Evolutionary conservation across 768 basidiomycete genomes (phyloP).

Genomic region (Boletus reticuloceps): DNA sequence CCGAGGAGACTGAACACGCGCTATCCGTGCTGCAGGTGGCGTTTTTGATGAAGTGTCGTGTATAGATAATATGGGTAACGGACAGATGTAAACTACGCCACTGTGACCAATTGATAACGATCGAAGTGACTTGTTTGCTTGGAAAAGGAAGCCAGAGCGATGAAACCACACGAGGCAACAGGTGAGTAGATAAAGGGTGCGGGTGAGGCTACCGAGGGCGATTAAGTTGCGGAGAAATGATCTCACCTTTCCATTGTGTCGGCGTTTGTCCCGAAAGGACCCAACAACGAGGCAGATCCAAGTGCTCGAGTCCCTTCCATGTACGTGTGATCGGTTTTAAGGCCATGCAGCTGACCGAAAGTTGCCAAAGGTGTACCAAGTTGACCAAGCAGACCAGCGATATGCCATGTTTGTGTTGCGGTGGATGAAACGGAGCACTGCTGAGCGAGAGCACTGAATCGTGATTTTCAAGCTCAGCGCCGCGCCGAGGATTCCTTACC

Average conservation of each 20-base stretch:
- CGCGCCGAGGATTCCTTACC: slow-evolving; percentile 18
- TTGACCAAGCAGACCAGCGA: neutral
- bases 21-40: slow-evolving; percentile 8
- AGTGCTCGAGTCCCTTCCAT: neutral
- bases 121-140: neutral
- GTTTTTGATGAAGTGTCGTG: slow-evolving; percentile 8
- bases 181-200: neutral
- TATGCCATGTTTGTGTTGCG: slow-evolving; percentile 4
- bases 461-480: slow-evolving; percentile 18
- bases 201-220: neutral
- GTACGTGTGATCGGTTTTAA: neutral
- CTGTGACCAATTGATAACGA: slow-evolving; percentile 10
- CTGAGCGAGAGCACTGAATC: slow-evolving; percentile 9
- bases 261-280: slow-evolving; percentile 1
- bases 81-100: slow-evolving; percentile 12
- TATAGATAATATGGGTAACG: neutral
- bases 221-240: slow-evolving; percentile 11
- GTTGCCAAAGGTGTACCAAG: neutral
- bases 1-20: slow-evolving; percentile 9
- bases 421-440: neutral
- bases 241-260: slow-evolving; percentile 2
- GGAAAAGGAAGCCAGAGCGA: slow-evolving; percentile 7
- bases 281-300: slow-evolving; percentile 1
- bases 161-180: slow-evolving; percentile 1
- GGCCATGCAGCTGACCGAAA: neutral